Conservation (phyloP, 2,329 filamentous ascomycete genomes). For the Penicillium sp. region DNA sequence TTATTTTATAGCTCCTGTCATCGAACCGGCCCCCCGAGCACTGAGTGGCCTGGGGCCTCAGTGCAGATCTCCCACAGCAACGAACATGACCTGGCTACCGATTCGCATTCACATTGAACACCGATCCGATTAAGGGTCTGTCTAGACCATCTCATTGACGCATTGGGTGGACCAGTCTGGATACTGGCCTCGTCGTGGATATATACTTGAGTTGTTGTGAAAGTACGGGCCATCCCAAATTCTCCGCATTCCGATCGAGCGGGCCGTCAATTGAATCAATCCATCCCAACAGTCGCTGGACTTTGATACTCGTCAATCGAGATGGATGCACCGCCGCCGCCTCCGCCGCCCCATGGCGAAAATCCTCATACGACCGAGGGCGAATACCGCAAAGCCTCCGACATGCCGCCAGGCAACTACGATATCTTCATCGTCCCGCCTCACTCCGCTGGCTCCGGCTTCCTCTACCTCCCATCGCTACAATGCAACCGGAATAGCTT, state of each 20-base stretch:
- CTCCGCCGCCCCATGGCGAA: slow-evolving; percentile 83
- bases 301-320: not conserved
- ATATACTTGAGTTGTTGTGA: not conserved
- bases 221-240: not conserved
- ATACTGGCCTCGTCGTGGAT: not conserved
- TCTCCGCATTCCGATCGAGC: no score
- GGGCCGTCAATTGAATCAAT: not conserved
- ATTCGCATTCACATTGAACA: slow-evolving; percentile 17
- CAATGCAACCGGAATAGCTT: slow-evolving; percentile 88
- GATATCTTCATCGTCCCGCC: slow-evolving; percentile 97
- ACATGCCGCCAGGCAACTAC: slow-evolving; percentile 85
- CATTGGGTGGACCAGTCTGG: not conserved
- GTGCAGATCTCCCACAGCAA: slow-evolving; percentile 30
- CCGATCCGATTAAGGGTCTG: slow-evolving; percentile 16
- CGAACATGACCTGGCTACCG: slow-evolving; percentile 35
- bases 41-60: slow-evolving; percentile 36
- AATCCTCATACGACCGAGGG: slow-evolving; percentile 68
- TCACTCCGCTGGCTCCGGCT: slow-evolving; percentile 84
- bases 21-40: slow-evolving; percentile 24
- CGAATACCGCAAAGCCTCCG: slow-evolving; percentile 49
- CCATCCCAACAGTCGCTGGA: not conserved
- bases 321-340: slow-evolving; percentile 61
- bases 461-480: slow-evolving; percentile 90
- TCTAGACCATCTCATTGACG: not conserved
- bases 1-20: not conserved